A percentile compares a stretch with the other conserved stretches of the same genome.
phyloP scores from a whole-genome alignment of 1,284 basidiomycete species.

The Papiliotrema terrestris region DNA sequence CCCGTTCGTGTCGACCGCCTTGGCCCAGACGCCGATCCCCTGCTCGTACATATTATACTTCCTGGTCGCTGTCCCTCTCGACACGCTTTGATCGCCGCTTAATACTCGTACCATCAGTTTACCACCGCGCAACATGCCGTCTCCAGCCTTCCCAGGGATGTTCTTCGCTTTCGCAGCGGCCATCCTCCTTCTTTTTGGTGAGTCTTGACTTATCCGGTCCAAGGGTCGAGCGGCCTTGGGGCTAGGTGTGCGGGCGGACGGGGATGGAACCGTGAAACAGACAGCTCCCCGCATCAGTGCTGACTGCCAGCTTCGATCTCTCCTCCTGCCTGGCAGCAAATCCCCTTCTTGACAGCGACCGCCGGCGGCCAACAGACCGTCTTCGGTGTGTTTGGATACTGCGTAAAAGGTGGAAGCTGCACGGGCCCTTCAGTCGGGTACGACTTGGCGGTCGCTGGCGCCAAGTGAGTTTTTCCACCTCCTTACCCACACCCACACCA shows the following conservation, averaged over 20 bases:
- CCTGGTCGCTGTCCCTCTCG: no score
- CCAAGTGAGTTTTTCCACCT: conserved; percentile 31
- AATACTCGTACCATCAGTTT: not conserved
- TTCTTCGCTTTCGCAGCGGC: conserved; percentile 37
- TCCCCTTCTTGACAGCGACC: conserved; percentile 64
- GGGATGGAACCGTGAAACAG: not conserved
- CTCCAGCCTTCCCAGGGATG: conserved; percentile 54
- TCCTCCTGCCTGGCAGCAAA: conserved; percentile 64
- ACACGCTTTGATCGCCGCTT: not conserved
- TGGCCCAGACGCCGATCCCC: no score
- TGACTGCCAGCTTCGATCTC: conserved; percentile 61
- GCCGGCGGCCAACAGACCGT: conserved; percentile 47
- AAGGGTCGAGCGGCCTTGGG: no score
- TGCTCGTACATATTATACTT: no score
- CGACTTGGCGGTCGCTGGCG: conserved; percentile 18
- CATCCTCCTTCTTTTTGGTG: conserved; percentile 24
- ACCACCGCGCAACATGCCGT: no score
- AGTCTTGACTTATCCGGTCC: not conserved
- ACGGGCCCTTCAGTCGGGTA: conserved; percentile 35
- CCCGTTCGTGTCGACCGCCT: no score
- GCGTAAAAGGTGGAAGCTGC: conserved; percentile 55
- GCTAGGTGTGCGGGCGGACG: no score
- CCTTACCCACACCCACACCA: no score
- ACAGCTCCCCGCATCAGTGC: conserved; percentile 45
- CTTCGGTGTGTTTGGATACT: conserved; percentile 74